Percentiles rank a stretch among this genome's conserved stretches.
Conservation (phyloP, 176 grass and related monocot genomes). For the Oryza meyeriana region DNA sequence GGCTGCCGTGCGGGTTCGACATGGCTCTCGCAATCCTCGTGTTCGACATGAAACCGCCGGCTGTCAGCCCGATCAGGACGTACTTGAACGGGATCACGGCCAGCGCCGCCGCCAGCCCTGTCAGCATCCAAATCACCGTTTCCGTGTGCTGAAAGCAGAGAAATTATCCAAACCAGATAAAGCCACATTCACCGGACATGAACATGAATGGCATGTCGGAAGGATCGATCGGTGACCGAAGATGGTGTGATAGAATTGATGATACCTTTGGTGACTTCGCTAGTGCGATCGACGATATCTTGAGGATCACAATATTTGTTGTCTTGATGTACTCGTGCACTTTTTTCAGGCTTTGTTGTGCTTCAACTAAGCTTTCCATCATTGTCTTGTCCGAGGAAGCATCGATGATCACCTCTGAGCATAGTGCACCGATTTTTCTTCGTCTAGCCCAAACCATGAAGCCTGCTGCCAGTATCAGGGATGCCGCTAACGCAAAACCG, state of each 20-base stretch:
- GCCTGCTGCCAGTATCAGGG: slow-evolving; percentile 30
- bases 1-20: slow-evolving; percentile 47
- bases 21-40: slow-evolving; percentile 26
- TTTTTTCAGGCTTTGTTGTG: slow-evolving; percentile 57
- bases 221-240: neutral
- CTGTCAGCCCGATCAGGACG: slow-evolving; percentile 49
- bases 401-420: slow-evolving; percentile 55
- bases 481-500: slow-evolving; percentile 39
- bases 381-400: slow-evolving; percentile 76
- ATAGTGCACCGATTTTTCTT: slow-evolving; percentile 38
- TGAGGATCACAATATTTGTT: slow-evolving; percentile 57
- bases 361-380: slow-evolving; percentile 77
- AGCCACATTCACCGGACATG: neutral
- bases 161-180: neutral
- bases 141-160: slow-evolving; percentile 58
- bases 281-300: slow-evolving; percentile 61
- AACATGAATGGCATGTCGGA: no score
- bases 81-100: slow-evolving; percentile 60
- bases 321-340: slow-evolving; percentile 60
- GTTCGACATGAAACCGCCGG: slow-evolving; percentile 31
- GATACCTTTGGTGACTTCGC: slow-evolving; percentile 70
- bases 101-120: slow-evolving; percentile 42
- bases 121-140: slow-evolving; percentile 56
- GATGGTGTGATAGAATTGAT: neutral
- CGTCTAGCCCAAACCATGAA: slow-evolving; percentile 58